These are phyloP conservation scores for Citrullus colocynthis DNA, from an alignment of 306 rosid species.

Conservation along the genomic window DNA sequence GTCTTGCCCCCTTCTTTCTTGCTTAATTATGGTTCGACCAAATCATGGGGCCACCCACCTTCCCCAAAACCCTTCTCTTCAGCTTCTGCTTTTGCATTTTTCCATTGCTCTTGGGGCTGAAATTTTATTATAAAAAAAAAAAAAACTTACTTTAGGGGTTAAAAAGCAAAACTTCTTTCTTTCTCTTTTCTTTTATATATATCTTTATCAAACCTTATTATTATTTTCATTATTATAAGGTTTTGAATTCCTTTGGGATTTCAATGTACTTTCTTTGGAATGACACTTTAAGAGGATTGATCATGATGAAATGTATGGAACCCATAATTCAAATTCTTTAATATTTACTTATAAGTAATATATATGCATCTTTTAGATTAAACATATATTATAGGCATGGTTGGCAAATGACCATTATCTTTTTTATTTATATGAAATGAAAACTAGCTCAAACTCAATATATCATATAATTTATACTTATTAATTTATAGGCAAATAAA, in stretches of 20 bases:
- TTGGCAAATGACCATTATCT: no score
- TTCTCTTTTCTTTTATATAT: background rate
- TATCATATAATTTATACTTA: no score
- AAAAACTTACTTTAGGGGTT: background rate
- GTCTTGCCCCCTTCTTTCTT: background rate
- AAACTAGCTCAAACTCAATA: no score
- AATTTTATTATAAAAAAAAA: no score
- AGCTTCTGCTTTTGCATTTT: constrained; percentile 97
- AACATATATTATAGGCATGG: no score
- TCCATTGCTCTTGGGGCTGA: constrained; percentile 98
- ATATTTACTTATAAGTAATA: background rate
- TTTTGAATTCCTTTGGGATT: background rate
- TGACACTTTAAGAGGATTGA: background rate
- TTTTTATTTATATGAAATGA: no score
- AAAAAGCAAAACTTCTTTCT: background rate
- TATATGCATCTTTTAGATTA: no score
- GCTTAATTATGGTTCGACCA: constrained; percentile 2
- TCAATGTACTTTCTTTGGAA: background rate
- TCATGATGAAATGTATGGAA: background rate
- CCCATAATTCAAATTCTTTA: background rate
- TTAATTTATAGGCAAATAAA: no score
- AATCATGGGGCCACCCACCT: background rate
- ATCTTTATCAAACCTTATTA: no score
- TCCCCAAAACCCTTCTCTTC: constrained; percentile 1
- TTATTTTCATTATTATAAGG: background rate